Percentiles rank a stretch among this genome's conserved stretches.
Evolutionary conservation across 768 basidiomycete species (phyloP).

Genomic region (Rhodotorula graminis): DNA sequence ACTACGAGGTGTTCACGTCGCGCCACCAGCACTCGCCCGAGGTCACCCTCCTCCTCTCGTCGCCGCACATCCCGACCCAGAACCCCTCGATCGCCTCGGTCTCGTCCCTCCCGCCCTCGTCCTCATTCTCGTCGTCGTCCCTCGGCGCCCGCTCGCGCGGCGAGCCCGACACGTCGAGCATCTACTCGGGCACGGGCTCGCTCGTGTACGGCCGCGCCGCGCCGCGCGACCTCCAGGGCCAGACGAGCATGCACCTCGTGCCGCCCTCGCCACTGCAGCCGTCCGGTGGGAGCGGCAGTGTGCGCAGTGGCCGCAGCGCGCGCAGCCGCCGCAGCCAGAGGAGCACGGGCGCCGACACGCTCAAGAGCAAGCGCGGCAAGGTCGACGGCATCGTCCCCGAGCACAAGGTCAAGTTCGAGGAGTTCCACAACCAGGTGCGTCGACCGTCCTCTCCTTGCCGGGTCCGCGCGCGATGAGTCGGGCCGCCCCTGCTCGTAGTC

Average conservation of each 20-base stretch:
- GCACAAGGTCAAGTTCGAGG: slow-evolving; percentile 44
- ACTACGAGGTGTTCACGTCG: slow-evolving; percentile 38
- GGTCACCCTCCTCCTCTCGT: slow-evolving; percentile 33
- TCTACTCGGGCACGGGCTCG: slow-evolving; percentile 32
- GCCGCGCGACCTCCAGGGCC: not conserved
- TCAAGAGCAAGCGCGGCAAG: slow-evolving; percentile 20
- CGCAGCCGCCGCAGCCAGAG: not conserved
- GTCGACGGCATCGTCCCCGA: slow-evolving; percentile 27
- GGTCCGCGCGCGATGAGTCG: not conserved
- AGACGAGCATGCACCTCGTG: slow-evolving; percentile 41
- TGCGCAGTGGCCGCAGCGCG: slow-evolving; percentile 27
- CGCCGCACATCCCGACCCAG: slow-evolving; percentile 34
- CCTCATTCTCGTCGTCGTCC: slow-evolving; percentile 16
- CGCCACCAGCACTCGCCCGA: slow-evolving; percentile 18
- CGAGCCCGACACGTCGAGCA: slow-evolving; percentile 26
- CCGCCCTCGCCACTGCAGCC: slow-evolving; percentile 19
- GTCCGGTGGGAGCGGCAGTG: not conserved
- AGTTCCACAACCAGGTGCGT: slow-evolving; percentile 43
- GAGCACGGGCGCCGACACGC: not conserved
- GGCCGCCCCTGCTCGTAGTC: no score
- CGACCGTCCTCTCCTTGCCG: not conserved
- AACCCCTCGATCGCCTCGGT: slow-evolving; percentile 39
- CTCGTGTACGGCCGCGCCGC: slow-evolving; percentile 36
- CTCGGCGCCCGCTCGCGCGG: not conserved
- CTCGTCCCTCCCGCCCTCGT: slow-evolving; percentile 32